Evolutionary conservation across 257 asterid species (phyloP), one percentile per base, ranked within the genome.

Genomic region (Henckelia pumila): DNA sequence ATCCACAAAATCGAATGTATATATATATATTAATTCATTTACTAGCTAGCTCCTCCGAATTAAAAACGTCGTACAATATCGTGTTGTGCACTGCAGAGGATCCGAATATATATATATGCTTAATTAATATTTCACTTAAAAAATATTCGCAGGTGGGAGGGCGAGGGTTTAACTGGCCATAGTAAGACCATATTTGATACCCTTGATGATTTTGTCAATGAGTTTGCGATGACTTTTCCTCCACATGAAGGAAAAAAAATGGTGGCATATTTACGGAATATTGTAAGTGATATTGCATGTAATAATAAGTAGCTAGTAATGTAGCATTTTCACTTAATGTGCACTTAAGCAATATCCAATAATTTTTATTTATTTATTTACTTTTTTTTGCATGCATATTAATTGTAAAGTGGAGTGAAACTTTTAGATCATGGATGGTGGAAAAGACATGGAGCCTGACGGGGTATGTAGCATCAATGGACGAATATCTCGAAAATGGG

Each of bases 81-180:
- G n/a, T n/a, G n/a, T n/a, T n/a, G n/a, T n/a, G n/a, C n/a, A n/a
- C n/a, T n/a, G n/a, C n/a, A n/a, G n/a, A n/a, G n/a, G n/a, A n/a
- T n/a, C n/a, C n/a, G n/a, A n/a, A n/a, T n/a, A n/a, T n/a, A n/a
- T n/a, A n/a, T n/a, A n/a, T n/a, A n/a, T n/a, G n/a, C n/a, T n/a
- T n/a, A n/a, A n/a, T n/a, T n/a, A n/a, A n/a, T n/a, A n/a, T n/a
- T n/a, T n/a, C n/a, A n/a, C n/a, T n/a, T n/a, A n/a, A n/a, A n/a
- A n/a, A n/a, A n/a, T n/a, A n/a, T n/a, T n/a, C 67, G 53, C 67
- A 85, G 90, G 74, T 88, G 95, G 92, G 83, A 88, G 23, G 85
- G 85, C 0, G 69, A 53, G 62, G 78, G 80, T 50, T 60, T 88
- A 19, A 30, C 47, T 24, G 92, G 95, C 14, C 85, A 84, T 50